Conservation (phyloP, 495 filamentous ascomycete genomes). For the Tricharina praecox region DNA sequence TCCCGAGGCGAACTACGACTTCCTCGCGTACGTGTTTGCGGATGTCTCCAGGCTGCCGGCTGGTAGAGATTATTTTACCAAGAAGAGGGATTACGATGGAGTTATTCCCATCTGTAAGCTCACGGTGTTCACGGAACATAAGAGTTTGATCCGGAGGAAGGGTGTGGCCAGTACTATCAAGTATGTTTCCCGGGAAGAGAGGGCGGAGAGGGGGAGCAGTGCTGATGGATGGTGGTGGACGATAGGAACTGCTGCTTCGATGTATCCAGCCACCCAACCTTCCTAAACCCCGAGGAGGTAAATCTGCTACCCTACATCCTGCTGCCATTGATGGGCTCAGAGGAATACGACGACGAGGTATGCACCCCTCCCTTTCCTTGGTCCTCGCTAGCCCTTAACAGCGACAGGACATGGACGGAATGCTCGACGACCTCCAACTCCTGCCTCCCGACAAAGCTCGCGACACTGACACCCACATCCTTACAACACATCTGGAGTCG, state of each 20-base stretch:
- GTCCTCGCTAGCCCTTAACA: slow-evolving; percentile 30
- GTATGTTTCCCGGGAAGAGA: slow-evolving; percentile 39
- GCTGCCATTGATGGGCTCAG: slow-evolving; percentile 43
- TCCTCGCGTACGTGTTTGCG: slow-evolving; percentile 82
- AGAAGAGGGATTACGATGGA: slow-evolving; percentile 52
- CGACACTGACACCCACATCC: slow-evolving; percentile 54
- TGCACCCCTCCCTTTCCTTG: slow-evolving; percentile 44
- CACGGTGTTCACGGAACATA: slow-evolving; percentile 80
- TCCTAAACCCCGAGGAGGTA: slow-evolving; percentile 50
- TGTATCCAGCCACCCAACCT: slow-evolving; percentile 47
- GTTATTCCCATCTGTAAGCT: slow-evolving; percentile 77
- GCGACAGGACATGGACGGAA: slow-evolving; percentile 45
- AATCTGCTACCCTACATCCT: slow-evolving; percentile 78
- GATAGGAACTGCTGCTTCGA: slow-evolving; percentile 35
- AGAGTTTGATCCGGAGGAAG: slow-evolving; percentile 57
- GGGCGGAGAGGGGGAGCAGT: neutral
- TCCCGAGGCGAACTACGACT: slow-evolving; percentile 74
- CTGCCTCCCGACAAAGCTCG: slow-evolving; percentile 73
- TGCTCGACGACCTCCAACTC: slow-evolving; percentile 77
- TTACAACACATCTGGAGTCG: slow-evolving; percentile 77
- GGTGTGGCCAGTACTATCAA: slow-evolving; percentile 89
- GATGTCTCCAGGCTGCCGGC: slow-evolving; percentile 66
- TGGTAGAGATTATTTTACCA: slow-evolving; percentile 60
- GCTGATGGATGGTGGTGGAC: neutral
- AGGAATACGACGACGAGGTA: slow-evolving; percentile 49